Base-by-base conservation (phyloP, 148 eudicot species). In the Camellia lanceoleosa region DNA sequence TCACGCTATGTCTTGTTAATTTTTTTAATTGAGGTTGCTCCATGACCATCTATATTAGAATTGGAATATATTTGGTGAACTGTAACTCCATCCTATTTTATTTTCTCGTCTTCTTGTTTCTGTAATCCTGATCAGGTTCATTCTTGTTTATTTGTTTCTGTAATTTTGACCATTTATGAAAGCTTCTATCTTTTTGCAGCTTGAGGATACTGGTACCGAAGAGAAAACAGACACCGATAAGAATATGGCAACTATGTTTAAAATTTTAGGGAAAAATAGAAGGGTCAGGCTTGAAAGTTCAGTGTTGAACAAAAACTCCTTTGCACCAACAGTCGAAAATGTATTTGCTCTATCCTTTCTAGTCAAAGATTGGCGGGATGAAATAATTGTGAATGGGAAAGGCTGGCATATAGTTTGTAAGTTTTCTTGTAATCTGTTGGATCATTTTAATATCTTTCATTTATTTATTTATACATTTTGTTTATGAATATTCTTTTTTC, bases 241-340 rank as follows among this genome's bases (percentile, higher is more conserved):
- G 23, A 23, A 23, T 23, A 23, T 23, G 23, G 23, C 23, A 23
- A 23, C 23, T 23, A 23, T 23, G 23, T 23, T 23, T 23, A 23
- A 23, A 23, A 23, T 23, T 23, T 23, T 23, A 23, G 23, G 23
- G 0, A 23, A 23, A 23, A 23, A 23, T 23, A 23, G 23, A 23
- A 23, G 23, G 23, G 23, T 23, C 23, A 23, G 23, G 23, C 23
- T 23, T 23, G 23, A 23, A 23, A 85, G 80, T 73, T 70, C 93
- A 52, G 85, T 96, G 38, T 71, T 96, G 82, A 92, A 93, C 83
- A 79, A 93, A 82, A 83, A 61, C 3, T 93, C 92, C 38, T 96
- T 92, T 84, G 91, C 99, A 20, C 98, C 93, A 74, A 93, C 98
- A 0, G 94, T 93, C 16, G 98, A 96, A 81, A 96, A 96, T 83